A percentile compares a stretch with the other conserved stretches of the same genome.
phyloP scores from a whole-genome alignment of 345 rosid genomes.

The Salix brachista region DNA sequence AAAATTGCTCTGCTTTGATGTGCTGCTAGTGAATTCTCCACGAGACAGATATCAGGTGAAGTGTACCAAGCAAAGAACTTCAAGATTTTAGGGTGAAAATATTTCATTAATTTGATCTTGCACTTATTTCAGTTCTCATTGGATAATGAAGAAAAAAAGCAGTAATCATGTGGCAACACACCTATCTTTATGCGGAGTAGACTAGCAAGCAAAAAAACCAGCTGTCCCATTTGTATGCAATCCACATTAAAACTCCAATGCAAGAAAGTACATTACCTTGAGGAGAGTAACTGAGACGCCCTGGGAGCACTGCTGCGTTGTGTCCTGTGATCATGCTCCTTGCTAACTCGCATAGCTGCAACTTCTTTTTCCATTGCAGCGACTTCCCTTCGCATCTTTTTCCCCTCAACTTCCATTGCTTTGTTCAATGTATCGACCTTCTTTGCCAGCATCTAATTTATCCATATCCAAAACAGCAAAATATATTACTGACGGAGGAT shows the following conservation, averaged over 20 bases:
- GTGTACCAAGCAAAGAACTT: neutral
- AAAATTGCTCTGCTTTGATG: neutral
- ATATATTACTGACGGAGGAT: constrained; percentile 10
- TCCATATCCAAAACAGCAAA: constrained; percentile 15
- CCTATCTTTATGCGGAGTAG: neutral
- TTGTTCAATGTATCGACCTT: constrained; percentile 93
- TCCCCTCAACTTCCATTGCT: constrained; percentile 98
- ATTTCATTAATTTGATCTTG: neutral
- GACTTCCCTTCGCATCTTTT: constrained; percentile 98
- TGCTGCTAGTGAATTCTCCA: neutral
- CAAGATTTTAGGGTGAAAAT: neutral
- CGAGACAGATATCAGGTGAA: too few species aligned
- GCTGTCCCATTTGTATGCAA: neutral
- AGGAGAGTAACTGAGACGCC: constrained; percentile 26
- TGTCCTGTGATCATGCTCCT: constrained; percentile 71
- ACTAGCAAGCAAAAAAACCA: neutral
- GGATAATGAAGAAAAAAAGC: neutral
- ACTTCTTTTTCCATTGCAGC: constrained; percentile 98
- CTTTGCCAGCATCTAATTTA: constrained; percentile 83
- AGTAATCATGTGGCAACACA: neutral
- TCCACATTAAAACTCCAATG: neutral
- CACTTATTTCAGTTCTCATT: neutral
- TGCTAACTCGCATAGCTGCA: constrained; percentile 89
- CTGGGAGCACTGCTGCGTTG: constrained; percentile 35
- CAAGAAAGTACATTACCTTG: constrained; percentile 26